These are phyloP conservation scores for Dalechampia spathulata DNA, from an alignment of 441 rosid genomes.

Conservation along the genomic window DNA sequence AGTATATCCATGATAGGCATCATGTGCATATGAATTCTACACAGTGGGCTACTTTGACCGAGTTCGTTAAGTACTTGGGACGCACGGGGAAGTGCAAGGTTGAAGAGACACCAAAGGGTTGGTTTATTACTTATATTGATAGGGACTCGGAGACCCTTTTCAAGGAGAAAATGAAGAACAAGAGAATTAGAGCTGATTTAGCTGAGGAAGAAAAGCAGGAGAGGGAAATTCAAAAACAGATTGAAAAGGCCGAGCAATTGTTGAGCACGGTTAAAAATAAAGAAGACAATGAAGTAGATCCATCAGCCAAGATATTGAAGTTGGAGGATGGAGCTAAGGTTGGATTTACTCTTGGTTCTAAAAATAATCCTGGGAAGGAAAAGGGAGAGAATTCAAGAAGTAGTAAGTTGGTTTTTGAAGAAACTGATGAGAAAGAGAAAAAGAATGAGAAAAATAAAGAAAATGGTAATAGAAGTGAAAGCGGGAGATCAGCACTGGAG, in stretches of 20 bases:
- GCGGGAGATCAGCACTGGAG: conserved; percentile 54
- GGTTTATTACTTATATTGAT: conserved; percentile 92
- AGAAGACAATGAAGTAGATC: conserved; percentile 9
- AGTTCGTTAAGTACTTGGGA: conserved; percentile 77
- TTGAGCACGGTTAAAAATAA: background rate
- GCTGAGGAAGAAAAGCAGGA: conserved; percentile 93
- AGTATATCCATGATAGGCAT: conserved; percentile 75
- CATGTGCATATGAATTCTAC: conserved; percentile 94
- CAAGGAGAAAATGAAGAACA: conserved; percentile 78
- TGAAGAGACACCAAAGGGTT: conserved; percentile 91
- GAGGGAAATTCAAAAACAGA: conserved; percentile 68
- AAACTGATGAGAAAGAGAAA: conserved; percentile 34
- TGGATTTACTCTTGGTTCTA: conserved; percentile 56
- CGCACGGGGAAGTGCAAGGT: conserved; percentile 86
- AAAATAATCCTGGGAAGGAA: conserved; percentile 30
- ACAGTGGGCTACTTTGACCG: conserved; percentile 83
- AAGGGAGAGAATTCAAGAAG: conserved; percentile 35
- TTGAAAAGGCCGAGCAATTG: conserved; percentile 61
- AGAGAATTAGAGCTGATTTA: conserved; percentile 64
- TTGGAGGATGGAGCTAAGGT: conserved; percentile 58
- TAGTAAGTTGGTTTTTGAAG: conserved; percentile 48
- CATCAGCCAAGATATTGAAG: conserved; percentile 26
- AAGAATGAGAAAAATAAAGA: conserved; percentile 31
- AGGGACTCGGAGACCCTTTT: conserved; percentile 77
- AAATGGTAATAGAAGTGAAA: conserved; percentile 20